phyloP scores from a whole-genome alignment of 2,329 filamentous ascomycete species.

The Aspergillus costaricaensis region DNA sequence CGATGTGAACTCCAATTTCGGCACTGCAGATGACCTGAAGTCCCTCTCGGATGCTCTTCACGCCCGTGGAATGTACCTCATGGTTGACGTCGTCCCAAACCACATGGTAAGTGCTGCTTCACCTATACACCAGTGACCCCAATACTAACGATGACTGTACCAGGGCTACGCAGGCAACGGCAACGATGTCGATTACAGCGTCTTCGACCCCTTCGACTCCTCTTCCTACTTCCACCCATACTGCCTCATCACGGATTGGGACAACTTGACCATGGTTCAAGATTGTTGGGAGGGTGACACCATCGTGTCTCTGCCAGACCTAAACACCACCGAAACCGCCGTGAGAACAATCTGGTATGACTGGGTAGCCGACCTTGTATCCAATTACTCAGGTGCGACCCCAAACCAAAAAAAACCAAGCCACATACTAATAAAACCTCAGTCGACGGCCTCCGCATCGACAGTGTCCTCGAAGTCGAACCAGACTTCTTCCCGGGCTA shows the following conservation, averaged over 20 bases:
- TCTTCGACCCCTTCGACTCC: slow-evolving; percentile 57
- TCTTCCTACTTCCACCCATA: slow-evolving; percentile 62
- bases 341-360: slow-evolving; percentile 56
- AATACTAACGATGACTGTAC: background rate
- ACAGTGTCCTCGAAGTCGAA: slow-evolving; percentile 54
- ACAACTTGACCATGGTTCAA: slow-evolving; percentile 48
- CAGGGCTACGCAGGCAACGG: slow-evolving; percentile 51
- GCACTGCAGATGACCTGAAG: slow-evolving; percentile 61
- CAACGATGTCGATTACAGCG: slow-evolving; percentile 54
- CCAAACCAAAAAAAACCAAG: no score
- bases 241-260: slow-evolving; percentile 58
- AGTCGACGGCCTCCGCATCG: slow-evolving; percentile 56
- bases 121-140: background rate
- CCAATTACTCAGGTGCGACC: slow-evolving; percentile 61
- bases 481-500: slow-evolving; percentile 49
- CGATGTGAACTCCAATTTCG: slow-evolving; percentile 60
- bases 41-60: slow-evolving; percentile 59
- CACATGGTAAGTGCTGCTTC: slow-evolving; percentile 46
- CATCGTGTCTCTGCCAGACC: slow-evolving; percentile 62
- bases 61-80: slow-evolving; percentile 59
- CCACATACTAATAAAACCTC: background rate
- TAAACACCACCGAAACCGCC: slow-evolving; percentile 56
- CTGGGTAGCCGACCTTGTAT: slow-evolving; percentile 63
- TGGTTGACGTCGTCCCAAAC: slow-evolving; percentile 63
- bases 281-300: slow-evolving; percentile 58